These are phyloP conservation scores for Aspergillus incahuasiensis DNA, from an alignment of 495 filamentous ascomycete species.

Conservation along the genomic window DNA sequence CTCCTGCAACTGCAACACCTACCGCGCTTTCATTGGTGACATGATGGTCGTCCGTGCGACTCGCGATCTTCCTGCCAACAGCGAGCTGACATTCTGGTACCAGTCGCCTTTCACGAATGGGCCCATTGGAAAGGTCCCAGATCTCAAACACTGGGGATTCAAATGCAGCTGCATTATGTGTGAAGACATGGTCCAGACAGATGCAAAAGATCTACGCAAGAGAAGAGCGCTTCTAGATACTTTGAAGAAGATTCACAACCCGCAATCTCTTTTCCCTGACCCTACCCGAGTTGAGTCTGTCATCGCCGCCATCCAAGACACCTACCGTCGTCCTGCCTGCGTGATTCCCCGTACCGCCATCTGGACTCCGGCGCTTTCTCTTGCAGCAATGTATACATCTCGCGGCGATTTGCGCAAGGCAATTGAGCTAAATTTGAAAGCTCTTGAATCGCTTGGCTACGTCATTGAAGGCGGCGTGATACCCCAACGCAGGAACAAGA, in stretches of 20 bases:
- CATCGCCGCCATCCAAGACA: conserved; percentile 22
- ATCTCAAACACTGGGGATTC: conserved; percentile 42
- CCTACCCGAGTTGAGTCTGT: conserved; percentile 14
- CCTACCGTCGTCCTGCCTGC: conserved; percentile 23
- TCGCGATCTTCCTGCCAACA: conserved; percentile 37
- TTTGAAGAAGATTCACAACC: conserved; percentile 9
- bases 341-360: conserved; percentile 30
- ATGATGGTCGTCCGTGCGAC: conserved; percentile 54
- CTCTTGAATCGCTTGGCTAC: conserved; percentile 37
- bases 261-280: not conserved
- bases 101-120: conserved; percentile 23
- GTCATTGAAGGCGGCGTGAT: conserved; percentile 31
- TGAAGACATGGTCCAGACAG: conserved; percentile 15
- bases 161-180: conserved; percentile 45
- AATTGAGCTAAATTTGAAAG: conserved; percentile 24
- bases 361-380: conserved; percentile 21
- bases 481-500: conserved; percentile 6
- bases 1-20: conserved; percentile 43
- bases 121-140: conserved; percentile 9
- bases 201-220: conserved; percentile 4
- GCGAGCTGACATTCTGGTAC: conserved; percentile 46
- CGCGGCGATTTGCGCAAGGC: conserved; percentile 14
- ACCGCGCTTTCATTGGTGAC: conserved; percentile 53
- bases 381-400: conserved; percentile 21
- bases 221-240: conserved; percentile 10